phyloP scores from a whole-genome alignment of 1,284 basidiomycete species.

The Microbotryum saponariae region DNA sequence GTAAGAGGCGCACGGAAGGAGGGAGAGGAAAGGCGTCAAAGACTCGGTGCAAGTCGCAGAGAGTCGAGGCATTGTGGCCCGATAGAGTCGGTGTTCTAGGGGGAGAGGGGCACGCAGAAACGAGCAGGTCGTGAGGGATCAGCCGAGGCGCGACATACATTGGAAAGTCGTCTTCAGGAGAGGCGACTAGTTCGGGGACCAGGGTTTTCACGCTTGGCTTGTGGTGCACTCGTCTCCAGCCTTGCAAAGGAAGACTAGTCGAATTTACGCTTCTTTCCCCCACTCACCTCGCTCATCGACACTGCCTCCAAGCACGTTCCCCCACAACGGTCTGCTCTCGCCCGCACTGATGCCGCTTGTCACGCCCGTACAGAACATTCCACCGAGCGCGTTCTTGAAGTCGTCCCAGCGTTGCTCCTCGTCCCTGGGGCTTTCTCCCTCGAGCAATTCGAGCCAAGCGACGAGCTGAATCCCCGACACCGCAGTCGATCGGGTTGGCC shows the following conservation, averaged over 20 bases:
- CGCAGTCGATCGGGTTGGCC: conserved; percentile 50
- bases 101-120: neutral
- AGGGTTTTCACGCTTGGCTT: too few relatives aligned
- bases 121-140: conserved; percentile 4
- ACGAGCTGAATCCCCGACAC: conserved; percentile 81
- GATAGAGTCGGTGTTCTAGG: conserved; percentile 56
- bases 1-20: conserved; percentile 84
- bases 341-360: conserved; percentile 46
- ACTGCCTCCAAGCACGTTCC: conserved; percentile 7
- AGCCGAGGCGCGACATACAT: neutral
- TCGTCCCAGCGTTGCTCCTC: conserved; percentile 62
- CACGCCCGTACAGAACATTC: conserved; percentile 87
- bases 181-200: too few relatives aligned
- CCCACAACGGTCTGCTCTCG: conserved; percentile 25
- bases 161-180: neutral
- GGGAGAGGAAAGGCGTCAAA: conserved; percentile 86
- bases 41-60: conserved; percentile 94
- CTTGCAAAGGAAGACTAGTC: neutral
- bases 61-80: conserved; percentile 53
- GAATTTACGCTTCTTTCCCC: conserved; percentile 31
- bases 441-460: conserved; percentile 59
- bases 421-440: conserved; percentile 12
- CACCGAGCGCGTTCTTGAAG: conserved; percentile 78
- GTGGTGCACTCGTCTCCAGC: neutral
- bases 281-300: conserved; percentile 23